These are phyloP conservation scores for Meyerozyma smithsonii DNA, from an alignment of 1,139 yeast genomes.

Conservation along the genomic window DNA sequence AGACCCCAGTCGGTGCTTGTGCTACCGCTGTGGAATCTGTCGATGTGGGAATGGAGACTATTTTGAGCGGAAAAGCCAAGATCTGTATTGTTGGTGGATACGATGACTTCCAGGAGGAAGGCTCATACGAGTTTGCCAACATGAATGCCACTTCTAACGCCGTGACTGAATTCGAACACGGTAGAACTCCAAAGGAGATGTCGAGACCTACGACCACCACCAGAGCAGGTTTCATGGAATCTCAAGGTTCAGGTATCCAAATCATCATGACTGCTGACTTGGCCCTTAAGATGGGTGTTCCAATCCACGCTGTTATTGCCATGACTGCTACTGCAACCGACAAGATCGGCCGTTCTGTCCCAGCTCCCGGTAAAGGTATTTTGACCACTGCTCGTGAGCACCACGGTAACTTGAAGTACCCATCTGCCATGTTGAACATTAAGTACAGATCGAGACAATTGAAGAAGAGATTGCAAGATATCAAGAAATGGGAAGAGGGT, in stretches of 20 bases:
- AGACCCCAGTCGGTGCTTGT: slow-evolving; percentile 99
- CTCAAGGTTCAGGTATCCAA: slow-evolving; percentile 99
- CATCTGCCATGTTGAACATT: slow-evolving; percentile 78
- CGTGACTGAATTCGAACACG: slow-evolving; percentile 80
- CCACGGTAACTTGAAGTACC: slow-evolving; percentile 76
- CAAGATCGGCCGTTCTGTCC: slow-evolving; percentile 97
- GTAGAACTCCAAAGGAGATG: slow-evolving; percentile 98
- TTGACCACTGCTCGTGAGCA: slow-evolving; percentile 96
- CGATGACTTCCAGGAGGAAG: slow-evolving; percentile 99
- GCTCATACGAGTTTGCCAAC: slow-evolving; percentile 95
- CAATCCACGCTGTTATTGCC: slow-evolving; percentile 93
- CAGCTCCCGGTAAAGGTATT: slow-evolving; percentile 99
- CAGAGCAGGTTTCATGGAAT: slow-evolving; percentile 98
- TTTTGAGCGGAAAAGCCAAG: slow-evolving; percentile 89
- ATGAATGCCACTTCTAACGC: slow-evolving; percentile 98
- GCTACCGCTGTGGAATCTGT: slow-evolving; percentile 98
- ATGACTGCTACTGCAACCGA: slow-evolving; percentile 96
- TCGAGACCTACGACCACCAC: slow-evolving; percentile 96
- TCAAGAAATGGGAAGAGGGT: slow-evolving; percentile 78
- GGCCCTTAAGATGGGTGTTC: slow-evolving; percentile 97
- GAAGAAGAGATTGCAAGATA: slow-evolving; percentile 69
- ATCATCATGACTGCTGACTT: slow-evolving; percentile 91
- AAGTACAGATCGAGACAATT: slow-evolving; percentile 94
- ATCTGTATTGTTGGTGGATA: slow-evolving; percentile 97
- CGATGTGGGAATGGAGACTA: slow-evolving; percentile 92